Conservation (phyloP, 768 basidiomycete genomes). For the Mycena galopus region DNA sequence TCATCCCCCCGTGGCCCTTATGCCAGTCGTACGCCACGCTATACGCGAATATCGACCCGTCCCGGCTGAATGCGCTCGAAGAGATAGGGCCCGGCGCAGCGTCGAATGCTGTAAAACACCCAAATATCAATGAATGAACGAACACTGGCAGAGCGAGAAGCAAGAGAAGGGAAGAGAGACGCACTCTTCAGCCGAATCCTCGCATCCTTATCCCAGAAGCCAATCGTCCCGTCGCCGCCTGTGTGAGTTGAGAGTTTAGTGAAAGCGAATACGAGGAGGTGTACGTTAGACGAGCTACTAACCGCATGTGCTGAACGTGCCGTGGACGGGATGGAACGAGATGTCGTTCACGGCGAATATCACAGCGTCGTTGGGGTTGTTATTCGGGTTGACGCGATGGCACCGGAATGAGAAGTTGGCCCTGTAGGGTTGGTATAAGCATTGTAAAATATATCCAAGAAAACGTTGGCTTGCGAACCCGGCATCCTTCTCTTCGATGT, state of each 20-base stretch:
- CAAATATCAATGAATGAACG: conserved; percentile 14
- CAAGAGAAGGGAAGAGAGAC: conserved; percentile 23
- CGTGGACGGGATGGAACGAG: conserved; percentile 85
- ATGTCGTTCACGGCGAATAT: conserved; percentile 90
- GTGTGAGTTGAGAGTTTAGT: not conserved
- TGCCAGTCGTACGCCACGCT: conserved; percentile 95
- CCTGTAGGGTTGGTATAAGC: conserved; percentile 45
- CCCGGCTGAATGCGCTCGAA: conserved; percentile 88
- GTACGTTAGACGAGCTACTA: too few species aligned
- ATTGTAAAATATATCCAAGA: not conserved
- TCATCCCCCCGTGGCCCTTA: conserved; percentile 77
- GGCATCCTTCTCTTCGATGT: conserved; percentile 86
- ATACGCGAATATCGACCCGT: conserved; percentile 91
- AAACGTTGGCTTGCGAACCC: conserved; percentile 54
- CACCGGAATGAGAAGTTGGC: conserved; percentile 93
- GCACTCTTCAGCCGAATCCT: conserved; percentile 92
- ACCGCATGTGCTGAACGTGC: conserved; percentile 89
- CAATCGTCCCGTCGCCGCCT: conserved; percentile 89
- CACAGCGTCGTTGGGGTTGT: conserved; percentile 72
- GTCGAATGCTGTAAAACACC: conserved; percentile 72
- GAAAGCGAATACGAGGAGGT: conserved; percentile 12
- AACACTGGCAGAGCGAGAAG: not conserved
- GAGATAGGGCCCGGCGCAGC: conserved; percentile 81
- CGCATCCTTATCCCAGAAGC: conserved; percentile 96
- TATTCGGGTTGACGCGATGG: conserved; percentile 70